These are phyloP conservation scores for Nasturtium officinale DNA, from an alignment of 345 rosid genomes.

Conservation along the genomic window DNA sequence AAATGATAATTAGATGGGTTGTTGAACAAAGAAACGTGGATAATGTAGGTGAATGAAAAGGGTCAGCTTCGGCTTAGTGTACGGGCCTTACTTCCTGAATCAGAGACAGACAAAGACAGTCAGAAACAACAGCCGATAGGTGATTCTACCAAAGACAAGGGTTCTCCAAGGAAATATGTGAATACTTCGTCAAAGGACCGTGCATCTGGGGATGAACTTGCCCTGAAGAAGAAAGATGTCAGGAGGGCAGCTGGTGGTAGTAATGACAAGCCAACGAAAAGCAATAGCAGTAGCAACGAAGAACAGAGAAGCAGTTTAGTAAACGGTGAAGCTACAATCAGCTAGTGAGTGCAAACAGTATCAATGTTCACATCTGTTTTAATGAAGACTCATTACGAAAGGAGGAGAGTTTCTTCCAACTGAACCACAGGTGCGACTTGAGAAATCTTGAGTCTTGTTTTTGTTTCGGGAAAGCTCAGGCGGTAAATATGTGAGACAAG, in stretches of 20 bases:
- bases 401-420: slow-evolving; percentile 30
- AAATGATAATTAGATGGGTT: slow-evolving; percentile 10
- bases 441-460: slow-evolving; percentile 2
- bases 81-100: slow-evolving; percentile 75
- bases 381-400: slow-evolving; percentile 19
- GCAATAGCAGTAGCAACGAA: slow-evolving; percentile 46
- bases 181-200: slow-evolving; percentile 44
- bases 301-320: slow-evolving; percentile 57
- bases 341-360: slow-evolving; percentile 40
- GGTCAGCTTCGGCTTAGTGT: slow-evolving; percentile 98
- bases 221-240: slow-evolving; percentile 59
- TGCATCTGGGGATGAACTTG: slow-evolving; percentile 44
- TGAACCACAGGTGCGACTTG: slow-evolving; percentile 28
- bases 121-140: slow-evolving; percentile 42
- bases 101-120: slow-evolving; percentile 50
- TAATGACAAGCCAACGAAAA: slow-evolving; percentile 48
- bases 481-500: slow-evolving; percentile 4
- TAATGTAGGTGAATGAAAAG: slow-evolving; percentile 78
- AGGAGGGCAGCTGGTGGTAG: slow-evolving; percentile 50
- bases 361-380: slow-evolving; percentile 26
- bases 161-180: slow-evolving; percentile 43
- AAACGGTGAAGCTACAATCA: slow-evolving; percentile 64
- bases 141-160: slow-evolving; percentile 47
- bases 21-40: slow-evolving; percentile 32
- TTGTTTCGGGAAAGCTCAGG: neutral